These are phyloP conservation scores for Hyphopichia fennica DNA, from an alignment of 1,139 yeast genomes.

Conservation along the genomic window DNA sequence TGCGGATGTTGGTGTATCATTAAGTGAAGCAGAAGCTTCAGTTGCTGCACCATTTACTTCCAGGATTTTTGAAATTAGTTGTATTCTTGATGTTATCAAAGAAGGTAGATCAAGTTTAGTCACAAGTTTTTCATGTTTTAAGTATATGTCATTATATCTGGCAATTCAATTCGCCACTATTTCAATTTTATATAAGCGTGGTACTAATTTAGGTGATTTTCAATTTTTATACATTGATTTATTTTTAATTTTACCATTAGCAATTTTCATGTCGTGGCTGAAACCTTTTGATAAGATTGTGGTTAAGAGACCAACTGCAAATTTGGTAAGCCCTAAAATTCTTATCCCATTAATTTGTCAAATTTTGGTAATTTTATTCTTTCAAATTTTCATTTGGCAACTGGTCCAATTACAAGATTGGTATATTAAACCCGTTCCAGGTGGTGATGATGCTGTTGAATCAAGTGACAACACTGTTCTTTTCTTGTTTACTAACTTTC, in stretches of 20 bases:
- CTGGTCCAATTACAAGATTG: constrained; percentile 60
- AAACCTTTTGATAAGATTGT: constrained; percentile 66
- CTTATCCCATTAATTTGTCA: constrained; percentile 78
- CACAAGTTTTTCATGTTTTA: constrained; percentile 94
- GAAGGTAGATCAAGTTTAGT: constrained; percentile 96
- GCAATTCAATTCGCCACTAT: constrained; percentile 94
- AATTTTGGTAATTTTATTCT: constrained; percentile 57
- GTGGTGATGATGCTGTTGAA: constrained; percentile 79
- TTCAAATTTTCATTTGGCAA: constrained; percentile 71
- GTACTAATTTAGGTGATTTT: constrained; percentile 95
- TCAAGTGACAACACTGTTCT: constrained; percentile 88
- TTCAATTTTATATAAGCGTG: constrained; percentile 78
- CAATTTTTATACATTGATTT: constrained; percentile 93
- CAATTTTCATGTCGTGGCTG: constrained; percentile 97
- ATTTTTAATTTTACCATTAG: constrained; percentile 86
- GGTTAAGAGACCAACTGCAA: constrained; percentile 87
- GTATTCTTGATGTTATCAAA: constrained; percentile 84
- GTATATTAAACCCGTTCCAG: constrained; percentile 83
- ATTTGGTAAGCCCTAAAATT: constrained; percentile 84
- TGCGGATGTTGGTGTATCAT: constrained; percentile 93
- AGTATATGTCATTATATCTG: constrained; percentile 94
- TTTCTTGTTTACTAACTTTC: constrained; percentile 81
- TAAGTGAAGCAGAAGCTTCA: constrained; percentile 97
- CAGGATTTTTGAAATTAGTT: constrained; percentile 82
- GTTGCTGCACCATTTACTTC: constrained; percentile 99